Conservation (phyloP, 768 basidiomycete species). For the Galerina marginata region DNA sequence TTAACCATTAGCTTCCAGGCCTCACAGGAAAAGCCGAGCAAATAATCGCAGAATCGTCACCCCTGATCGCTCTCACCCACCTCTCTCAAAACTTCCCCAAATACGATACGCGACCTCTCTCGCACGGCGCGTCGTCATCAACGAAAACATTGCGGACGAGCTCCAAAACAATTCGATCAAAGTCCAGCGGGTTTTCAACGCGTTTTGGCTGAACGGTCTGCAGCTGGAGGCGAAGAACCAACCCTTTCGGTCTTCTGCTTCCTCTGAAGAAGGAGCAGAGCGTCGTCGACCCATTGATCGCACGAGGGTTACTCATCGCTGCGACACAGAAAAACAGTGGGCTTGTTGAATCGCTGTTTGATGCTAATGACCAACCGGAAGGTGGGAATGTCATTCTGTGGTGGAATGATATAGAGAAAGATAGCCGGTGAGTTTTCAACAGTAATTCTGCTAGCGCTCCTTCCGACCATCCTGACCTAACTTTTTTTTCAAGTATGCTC, state of each 20-base stretch:
- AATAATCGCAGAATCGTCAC: conserved; percentile 70
- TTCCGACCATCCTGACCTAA: not conserved
- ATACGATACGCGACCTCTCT: conserved; percentile 78
- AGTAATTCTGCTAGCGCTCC: conserved; percentile 6
- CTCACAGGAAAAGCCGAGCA: conserved; percentile 79
- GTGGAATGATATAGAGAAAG: conserved; percentile 93
- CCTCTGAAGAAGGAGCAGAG: conserved; percentile 73
- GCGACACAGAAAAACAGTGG: conserved; percentile 52
- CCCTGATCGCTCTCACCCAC: conserved; percentile 61
- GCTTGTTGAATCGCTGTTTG: conserved; percentile 77
- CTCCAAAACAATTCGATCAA: conserved; percentile 60
- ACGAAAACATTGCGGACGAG: conserved; percentile 57
- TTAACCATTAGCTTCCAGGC: conserved; percentile 35
- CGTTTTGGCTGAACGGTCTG: conserved; percentile 85
- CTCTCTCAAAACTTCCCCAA: conserved; percentile 91
- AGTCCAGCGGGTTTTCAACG: conserved; percentile 55
- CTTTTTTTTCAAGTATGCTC: conserved; percentile 48
- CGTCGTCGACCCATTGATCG: conserved; percentile 60
- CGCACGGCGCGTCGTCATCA: conserved; percentile 67
- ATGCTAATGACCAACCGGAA: conserved; percentile 87
- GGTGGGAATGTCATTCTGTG: conserved; percentile 77
- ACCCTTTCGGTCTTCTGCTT: conserved; percentile 74
- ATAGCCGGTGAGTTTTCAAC: conserved; percentile 59
- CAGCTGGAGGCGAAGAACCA: conserved; percentile 62
- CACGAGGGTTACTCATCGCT: conserved; percentile 67